Evolutionary conservation across 495 filamentous ascomycete genomes (phyloP), one percentile per base, ranked within the genome.

Genomic region (Cudoniella acicularis): DNA sequence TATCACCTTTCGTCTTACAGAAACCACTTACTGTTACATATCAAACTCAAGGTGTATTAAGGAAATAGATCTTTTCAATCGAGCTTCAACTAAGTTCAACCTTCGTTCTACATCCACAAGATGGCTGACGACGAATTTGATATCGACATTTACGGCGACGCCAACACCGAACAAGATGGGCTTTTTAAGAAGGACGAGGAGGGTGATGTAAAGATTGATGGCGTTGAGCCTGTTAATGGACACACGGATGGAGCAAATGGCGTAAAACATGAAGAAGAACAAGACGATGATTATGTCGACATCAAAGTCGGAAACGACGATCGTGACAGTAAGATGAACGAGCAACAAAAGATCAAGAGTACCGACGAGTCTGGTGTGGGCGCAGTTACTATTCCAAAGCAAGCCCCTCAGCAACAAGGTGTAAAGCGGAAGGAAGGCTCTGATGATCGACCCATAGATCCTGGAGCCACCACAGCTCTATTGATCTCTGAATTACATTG

Each of bases 81-180:
- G 6, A 10, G 10, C 52, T 8, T n/a, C n/a, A 42, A 10, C 25
- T 60, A 41, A 49, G 25, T 27, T 36, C 75, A 23, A 23, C 48
- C 20, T 50, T 8, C 6, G 48, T 20, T 50, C 20, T 25, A 20
- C 20, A 24, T 21, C 6, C 22, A 8, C 48, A 50, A 66, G 59
- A 93, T 93, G 89, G 89, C 88, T 64, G 89, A 96, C 74, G 89
- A 94, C 73, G 92, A 96, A 68, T 98, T 97, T 80, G 94, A 98
- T 71, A 96, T 97, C 80, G 95, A 98, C 72, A 92, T 97, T 74
- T 97, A 96, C 71, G 93, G 91, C 61, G 89, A 97, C 70, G 85
- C 87, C 55, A 79, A 81, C 57, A 72, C 77, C 17, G 70, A 75
- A 27, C 40, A 59, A 24, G 48, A 59, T 23, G 47, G 22, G 3